Evolutionary conservation across 495 filamentous ascomycete species (phyloP).

Genomic region (Pyrenula aspistea): DNA sequence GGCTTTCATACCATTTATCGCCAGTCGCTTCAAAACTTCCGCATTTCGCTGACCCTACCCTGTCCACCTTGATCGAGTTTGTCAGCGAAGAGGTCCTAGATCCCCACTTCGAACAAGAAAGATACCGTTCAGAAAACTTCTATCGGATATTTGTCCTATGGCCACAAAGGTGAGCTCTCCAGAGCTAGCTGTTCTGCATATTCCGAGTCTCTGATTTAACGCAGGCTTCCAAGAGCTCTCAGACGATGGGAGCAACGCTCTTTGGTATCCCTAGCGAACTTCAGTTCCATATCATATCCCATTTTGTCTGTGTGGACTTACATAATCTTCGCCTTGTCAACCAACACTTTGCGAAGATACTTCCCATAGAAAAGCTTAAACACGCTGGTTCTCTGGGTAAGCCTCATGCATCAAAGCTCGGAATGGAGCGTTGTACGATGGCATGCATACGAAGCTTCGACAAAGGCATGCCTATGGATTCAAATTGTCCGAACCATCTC

Average conservation of each 20-base stretch:
- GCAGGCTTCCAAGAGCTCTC: neutral
- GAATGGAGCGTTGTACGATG: neutral
- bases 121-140: too few relatives aligned
- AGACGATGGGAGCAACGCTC: neutral
- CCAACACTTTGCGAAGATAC: neutral
- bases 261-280: neutral
- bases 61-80: too few relatives aligned
- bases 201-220: too few relatives aligned
- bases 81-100: too few relatives aligned
- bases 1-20: too few relatives aligned
- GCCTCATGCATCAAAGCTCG: neutral
- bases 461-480: neutral
- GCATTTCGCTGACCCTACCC: too few relatives aligned
- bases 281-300: neutral
- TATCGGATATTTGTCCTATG: too few relatives aligned
- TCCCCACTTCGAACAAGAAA: too few relatives aligned
- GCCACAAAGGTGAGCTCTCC: too few relatives aligned
- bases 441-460: neutral
- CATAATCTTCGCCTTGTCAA: neutral
- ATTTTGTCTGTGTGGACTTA: neutral
- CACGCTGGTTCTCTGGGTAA: neutral
- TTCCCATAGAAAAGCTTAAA: neutral
- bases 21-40: too few relatives aligned
- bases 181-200: too few relatives aligned
- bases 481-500: neutral